Conservation (phyloP, 2,329 filamentous ascomycete genomes). For the Sporothrix globosa region DNA sequence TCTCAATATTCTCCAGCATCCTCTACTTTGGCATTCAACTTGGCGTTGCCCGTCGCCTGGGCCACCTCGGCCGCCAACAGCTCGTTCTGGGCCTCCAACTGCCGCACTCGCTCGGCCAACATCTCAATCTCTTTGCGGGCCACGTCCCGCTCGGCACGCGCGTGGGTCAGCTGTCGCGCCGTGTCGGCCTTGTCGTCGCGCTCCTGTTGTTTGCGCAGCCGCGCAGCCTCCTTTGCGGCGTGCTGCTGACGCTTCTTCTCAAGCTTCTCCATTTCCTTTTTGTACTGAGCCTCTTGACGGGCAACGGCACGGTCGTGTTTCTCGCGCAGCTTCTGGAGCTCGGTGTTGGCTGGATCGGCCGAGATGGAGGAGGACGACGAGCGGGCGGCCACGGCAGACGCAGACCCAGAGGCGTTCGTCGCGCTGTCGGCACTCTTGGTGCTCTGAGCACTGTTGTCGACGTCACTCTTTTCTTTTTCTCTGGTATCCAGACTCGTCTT, state of each 20-base stretch:
- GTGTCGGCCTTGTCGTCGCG: conserved; percentile 57
- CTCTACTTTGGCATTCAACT: neutral
- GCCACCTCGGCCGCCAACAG: conserved; percentile 57
- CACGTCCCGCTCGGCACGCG: conserved; percentile 56
- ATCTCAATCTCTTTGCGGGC: conserved; percentile 58
- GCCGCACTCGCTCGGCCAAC: conserved; percentile 58
- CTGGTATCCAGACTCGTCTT: conserved; percentile 56
- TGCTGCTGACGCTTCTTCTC: conserved; percentile 67
- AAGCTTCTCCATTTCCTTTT: conserved; percentile 65
- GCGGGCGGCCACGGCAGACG: neutral
- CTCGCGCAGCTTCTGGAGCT: conserved; percentile 61
- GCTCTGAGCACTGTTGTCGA: conserved; percentile 37
- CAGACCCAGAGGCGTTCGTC: neutral
- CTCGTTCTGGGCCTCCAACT: conserved; percentile 64
- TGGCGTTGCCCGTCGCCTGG: conserved; percentile 6
- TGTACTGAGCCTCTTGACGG: conserved; percentile 69
- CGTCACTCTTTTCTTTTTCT: conserved; percentile 38
- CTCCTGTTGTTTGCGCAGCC: conserved; percentile 55
- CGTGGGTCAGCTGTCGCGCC: conserved; percentile 53
- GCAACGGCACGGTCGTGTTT: conserved; percentile 65
- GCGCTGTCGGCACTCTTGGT: conserved; percentile 32
- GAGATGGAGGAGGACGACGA: neutral
- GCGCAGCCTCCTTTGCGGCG: conserved; percentile 60
- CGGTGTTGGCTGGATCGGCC: conserved; percentile 30
- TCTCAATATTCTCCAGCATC: neutral